Evolutionary conservation across 2,329 filamentous ascomycete species (phyloP).

Genomic region (Neonectria neomacrospora): DNA sequence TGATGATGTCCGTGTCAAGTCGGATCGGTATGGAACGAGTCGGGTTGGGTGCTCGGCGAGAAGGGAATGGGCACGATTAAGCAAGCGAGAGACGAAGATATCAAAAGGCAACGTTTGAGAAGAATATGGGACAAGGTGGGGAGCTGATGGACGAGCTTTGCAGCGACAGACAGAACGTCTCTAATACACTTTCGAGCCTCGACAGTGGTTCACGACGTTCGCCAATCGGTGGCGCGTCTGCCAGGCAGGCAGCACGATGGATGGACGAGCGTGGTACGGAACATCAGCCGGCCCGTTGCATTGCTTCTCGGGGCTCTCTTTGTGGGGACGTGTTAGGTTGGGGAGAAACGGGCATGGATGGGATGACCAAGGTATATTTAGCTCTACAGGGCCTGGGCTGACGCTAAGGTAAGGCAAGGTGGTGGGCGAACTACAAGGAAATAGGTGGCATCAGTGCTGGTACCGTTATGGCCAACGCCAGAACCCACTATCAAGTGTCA

Average conservation of each 20-base stretch:
- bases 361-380: not conserved
- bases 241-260: slow-evolving; percentile 16
- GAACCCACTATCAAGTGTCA: slow-evolving; percentile 5
- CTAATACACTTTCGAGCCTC: slow-evolving; percentile 6
- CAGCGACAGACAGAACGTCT: not conserved
- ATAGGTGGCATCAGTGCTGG: slow-evolving; percentile 29
- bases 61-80: not conserved
- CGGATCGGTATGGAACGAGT: slow-evolving; percentile 4
- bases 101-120: slow-evolving; percentile 4
- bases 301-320: not conserved
- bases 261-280: slow-evolving; percentile 17
- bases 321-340: slow-evolving; percentile 6
- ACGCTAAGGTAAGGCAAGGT: slow-evolving; percentile 10
- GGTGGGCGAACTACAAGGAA: slow-evolving; percentile 23
- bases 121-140: slow-evolving; percentile 6
- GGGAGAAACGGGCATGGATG: slow-evolving; percentile 8
- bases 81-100: not conserved
- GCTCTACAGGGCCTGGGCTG: slow-evolving; percentile 2
- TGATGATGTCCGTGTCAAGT: slow-evolving; percentile 18
- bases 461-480: not conserved
- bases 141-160: slow-evolving; percentile 7
- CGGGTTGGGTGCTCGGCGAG: slow-evolving; percentile 2
- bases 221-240: slow-evolving; percentile 14
- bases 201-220: slow-evolving; percentile 11
- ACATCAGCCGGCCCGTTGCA: slow-evolving; percentile 18